Base-by-base conservation (phyloP, 176 grass and related monocot genomes). In the Areca catechu region DNA sequence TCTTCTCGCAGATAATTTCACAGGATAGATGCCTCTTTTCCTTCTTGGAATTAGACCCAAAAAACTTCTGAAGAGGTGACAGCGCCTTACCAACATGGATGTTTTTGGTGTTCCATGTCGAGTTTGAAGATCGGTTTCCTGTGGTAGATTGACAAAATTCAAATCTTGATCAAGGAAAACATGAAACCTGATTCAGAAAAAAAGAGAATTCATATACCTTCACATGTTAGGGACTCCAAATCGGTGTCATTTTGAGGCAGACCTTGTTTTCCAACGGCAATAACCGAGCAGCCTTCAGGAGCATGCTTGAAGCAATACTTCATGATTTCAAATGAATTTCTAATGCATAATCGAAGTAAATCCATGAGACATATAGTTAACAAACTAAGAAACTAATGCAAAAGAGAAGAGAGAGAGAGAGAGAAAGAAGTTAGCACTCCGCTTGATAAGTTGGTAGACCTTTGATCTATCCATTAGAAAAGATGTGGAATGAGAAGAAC, bases 251-350 rank as follows among this genome's bases (percentile, higher is more conserved):
- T 73, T 51, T 70, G 59, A 18, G 64, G n/a, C 51, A 62, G 56
- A 48, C 62, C 71, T 70, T 81, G 74, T 53, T 64, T 75, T 76
- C 79, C 79, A 24, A 82, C 65, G 12, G 80, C 85, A 49, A 98
- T 74, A 4, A 98, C 84, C 7, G 93, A 89, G 34, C 87, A 98
- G 56, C 52, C 76, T 67, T 63, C 77, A 0, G 93, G 87, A 58
- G 87, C 72, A 80, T 89, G 66, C 63, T 77, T 76, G 58, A 85
- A 88, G 59, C 93, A 92, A 69, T 98, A 79, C 23, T 51, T 98
- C 53, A 72, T 69, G 51, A 78, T 87, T 72, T 92, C 84, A 27
- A 80, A 89, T 30, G 79, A 78, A 50, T 65, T 88, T 76, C 93
- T 98, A 49, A 15, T 34, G 7, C 24, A 54, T 62, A 20, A 4